Evolutionary conservation across 2,329 filamentous ascomycete genomes (phyloP), one percentile per base, ranked within the genome.

Genomic region (Epichloe gansuensis): DNA sequence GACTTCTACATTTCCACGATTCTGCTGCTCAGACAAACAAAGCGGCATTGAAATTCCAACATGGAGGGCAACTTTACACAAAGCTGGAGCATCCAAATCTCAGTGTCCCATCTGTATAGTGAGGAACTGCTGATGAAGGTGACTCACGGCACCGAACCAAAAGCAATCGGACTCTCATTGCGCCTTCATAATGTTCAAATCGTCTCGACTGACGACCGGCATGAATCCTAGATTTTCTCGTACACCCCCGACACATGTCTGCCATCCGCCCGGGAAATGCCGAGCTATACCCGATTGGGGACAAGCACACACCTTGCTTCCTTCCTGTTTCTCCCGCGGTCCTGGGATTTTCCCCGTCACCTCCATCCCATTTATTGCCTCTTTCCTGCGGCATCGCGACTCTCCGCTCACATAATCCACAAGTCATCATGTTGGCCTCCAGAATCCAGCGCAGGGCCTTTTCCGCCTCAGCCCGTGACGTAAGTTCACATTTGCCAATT

Each of bases 371-470:
- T 31, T 48, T 50, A 31, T 50, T 50, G 39, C 38, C 38, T 54
- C 50, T 53, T 55, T 55, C 56, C 58, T 53, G 54, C 56, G 52
- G 55, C 48, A 38, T 51, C 48, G 39, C 39, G 35, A 46, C 38
- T 59, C 53, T 53, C 37, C 54, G 38, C 56, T 49, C 53, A 57
- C 55, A 58, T 56, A 52, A 56, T 54, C 54, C 57, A 39, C 55
- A 61, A 57, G 58, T 62, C 67, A 70, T 56, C 58, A 91, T 94
- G 88, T 91, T 91, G 72, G 81, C 80, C 69, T 77, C 81, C 60
- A 76, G 68, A 61, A 75, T 85, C 71, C 86, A 89, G 77, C 80
- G 82, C 74, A 82, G 87, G 67, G 85, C 86, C 69, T 91, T 91
- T 75, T 89, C 87, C 67, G 85, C 81, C 68, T 85, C 86, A 67